These are phyloP conservation scores for Lycium barbarum DNA, from an alignment of 257 asterid genomes.

Conservation along the genomic window DNA sequence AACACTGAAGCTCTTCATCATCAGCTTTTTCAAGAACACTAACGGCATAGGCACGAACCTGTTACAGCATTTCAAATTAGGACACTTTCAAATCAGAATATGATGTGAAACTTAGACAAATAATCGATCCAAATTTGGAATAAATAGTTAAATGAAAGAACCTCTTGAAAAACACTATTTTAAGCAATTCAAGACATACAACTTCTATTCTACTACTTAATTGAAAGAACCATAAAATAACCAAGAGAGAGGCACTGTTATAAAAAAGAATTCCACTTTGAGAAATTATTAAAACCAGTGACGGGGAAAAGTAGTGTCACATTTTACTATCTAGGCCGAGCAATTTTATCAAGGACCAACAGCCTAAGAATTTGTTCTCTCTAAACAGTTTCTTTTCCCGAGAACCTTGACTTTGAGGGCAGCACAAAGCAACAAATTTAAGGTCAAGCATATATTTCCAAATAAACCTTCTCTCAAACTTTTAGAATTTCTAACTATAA, in stretches of 20 bases:
- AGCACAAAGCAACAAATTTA: not conserved
- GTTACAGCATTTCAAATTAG: conserved; percentile 33
- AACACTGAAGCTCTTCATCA: conserved; percentile 99
- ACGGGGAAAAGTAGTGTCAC: not conserved
- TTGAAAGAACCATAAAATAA: not conserved
- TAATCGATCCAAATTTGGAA: not conserved
- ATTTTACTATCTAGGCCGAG: not conserved
- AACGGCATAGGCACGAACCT: conserved; percentile 98
- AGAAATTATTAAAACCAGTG: not conserved
- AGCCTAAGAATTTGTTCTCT: not conserved
- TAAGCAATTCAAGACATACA: not conserved
- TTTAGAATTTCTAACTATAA: conserved; percentile 28
- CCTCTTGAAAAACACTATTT: not conserved
- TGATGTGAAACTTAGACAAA: conserved; percentile 22
- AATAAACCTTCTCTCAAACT: conserved; percentile 24
- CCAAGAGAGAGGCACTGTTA: not conserved
- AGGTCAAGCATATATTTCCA: not conserved
- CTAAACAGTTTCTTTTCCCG: conserved; percentile 8
- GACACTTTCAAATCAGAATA: conserved; percentile 5
- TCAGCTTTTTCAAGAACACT: conserved; percentile 97
- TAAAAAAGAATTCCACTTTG: not conserved
- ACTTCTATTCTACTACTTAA: not conserved
- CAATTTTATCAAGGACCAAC: not conserved
- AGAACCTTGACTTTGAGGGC: not conserved
- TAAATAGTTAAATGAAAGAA: too few relatives aligned